Evolutionary conservation across 108 stramenopile genomes (phyloP), one percentile per base, ranked within the genome.

Genomic region (Nitzschia sp.): DNA sequence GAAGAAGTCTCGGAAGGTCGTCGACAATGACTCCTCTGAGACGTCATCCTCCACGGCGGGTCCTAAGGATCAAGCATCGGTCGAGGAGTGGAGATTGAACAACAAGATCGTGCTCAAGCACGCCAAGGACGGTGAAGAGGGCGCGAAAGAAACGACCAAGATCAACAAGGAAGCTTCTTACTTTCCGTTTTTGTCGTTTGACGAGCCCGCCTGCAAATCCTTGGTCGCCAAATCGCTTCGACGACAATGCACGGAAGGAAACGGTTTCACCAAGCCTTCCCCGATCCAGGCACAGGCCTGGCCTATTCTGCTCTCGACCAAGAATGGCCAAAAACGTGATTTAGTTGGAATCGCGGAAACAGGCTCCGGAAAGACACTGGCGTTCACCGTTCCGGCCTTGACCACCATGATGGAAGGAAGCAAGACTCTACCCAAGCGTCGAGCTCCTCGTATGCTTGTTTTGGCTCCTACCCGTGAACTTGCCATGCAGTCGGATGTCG

Each of bases 281-380:
- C 97, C 97, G 8, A 98, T 99, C 71, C 98, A 99, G 75, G 93
- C 97, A 8, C 93, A 98, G 76, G 96, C 97, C 58, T 99, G 99
- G 99, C 94, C 93, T 27, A 73, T 86, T 56, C 65, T 87, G 23
- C 41, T 77, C 26, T n/a, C 55, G 13, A 52, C 44, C 19, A 53
- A 62, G 29, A 29, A 71, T 22, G 72, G 64, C 33, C 53, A 45
- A 16, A 75, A 73, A 9, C 81, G 91, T 4, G 96, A 97, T 75
- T 66, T 96, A 9, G 87, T 97, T 29, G 97, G 98, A 13, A 96
- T 99, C 69, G 98, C 99, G 28, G 96, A 98, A 77, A 99, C 99
- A 9, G 97, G 97, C 25, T 84, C 81, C 57, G 99, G 99, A 21
- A 98, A 98, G 76, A 97, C 97, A 21, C 80, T 98, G 25, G 97